Conservation (phyloP, 768 basidiomycete genomes). For the Lyophyllum shimeji region DNA sequence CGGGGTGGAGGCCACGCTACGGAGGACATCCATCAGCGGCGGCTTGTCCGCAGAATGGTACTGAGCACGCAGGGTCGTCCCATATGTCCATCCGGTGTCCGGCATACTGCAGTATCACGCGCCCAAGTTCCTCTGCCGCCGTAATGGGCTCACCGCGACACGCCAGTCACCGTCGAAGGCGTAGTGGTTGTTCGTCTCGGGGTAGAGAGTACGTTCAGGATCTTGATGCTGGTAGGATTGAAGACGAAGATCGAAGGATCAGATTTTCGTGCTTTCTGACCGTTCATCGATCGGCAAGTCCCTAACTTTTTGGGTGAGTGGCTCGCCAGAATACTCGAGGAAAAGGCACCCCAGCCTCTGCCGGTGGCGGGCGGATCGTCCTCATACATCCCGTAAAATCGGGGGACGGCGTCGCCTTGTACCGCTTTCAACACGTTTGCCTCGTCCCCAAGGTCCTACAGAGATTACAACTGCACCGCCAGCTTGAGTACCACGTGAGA, state of each 20-base stretch:
- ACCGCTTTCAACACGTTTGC: not conserved
- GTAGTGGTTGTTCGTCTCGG: not conserved
- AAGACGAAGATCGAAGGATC: too few species aligned
- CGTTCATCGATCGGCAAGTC: not conserved
- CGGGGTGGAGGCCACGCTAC: not conserved
- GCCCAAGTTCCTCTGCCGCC: not conserved
- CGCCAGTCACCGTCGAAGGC: not conserved
- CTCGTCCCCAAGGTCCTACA: not conserved
- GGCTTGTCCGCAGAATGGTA: not conserved
- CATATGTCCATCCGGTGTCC: not conserved
- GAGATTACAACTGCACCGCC: not conserved
- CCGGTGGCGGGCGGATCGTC: not conserved
- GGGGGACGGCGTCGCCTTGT: not conserved
- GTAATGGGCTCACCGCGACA: not conserved
- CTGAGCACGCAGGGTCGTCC: not conserved
- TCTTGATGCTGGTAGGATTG: too few species aligned
- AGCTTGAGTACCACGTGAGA: not conserved
- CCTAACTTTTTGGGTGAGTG: not conserved
- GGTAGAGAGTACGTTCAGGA: too few species aligned
- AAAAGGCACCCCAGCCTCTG: not conserved
- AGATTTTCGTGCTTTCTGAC: not conserved
- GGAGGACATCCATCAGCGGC: not conserved
- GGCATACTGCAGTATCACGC: not conserved
- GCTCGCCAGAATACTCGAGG: not conserved
- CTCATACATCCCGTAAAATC: not conserved